Evolutionary conservation across 75 land plant genomes (phyloP), one percentile per base, ranked within the genome.

Genomic region (Sequoia sempervirens): DNA sequence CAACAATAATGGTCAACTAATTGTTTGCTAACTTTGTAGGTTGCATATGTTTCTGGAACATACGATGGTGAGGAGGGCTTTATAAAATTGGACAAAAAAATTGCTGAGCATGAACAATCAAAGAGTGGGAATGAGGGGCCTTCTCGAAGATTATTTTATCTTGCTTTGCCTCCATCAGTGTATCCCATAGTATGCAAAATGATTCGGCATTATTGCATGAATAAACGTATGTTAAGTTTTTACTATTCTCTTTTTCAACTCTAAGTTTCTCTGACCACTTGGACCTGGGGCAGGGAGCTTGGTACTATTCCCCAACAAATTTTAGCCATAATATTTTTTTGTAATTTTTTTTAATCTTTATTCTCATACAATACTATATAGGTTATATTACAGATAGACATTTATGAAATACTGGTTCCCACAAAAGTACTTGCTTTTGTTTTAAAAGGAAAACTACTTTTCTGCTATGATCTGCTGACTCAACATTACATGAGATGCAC

Each of bases 161-260:
- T 97, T 80, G 99, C 99, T 83, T 90, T 97, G 43, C 99, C 99
- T 80, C 99, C 99, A 80, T 97, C 99, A 79, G 95, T 95, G 28
- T 97, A 97, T 88, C 99, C 96, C 61, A 84, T 89, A 84, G 99
- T 94, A 72, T 93, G 91, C 91, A 89, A 83, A 85, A 94, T 94
- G 99, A 93, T 97, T 54, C 90, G 87, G 74, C 72, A 86, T 23
- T 85, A 83, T 64, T 95, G 97, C 92, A 97, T 94, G 96, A 97
- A 95, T 87, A 86, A 88, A 84, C 76, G 98, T 90, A 80, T 23
- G 87, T 78, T 78, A 78, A 76, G 43, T 78, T 50, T 13, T 50
- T 12, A 1, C 52, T 50, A 50, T 50, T 50, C 14, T 50, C 52
- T 50, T 50, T 10, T 46, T 50, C 12, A 13, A 12, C 52, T 50